Evolutionary conservation across 805 yeast species (phyloP).

Genomic region (Ogataea glucozyma): DNA sequence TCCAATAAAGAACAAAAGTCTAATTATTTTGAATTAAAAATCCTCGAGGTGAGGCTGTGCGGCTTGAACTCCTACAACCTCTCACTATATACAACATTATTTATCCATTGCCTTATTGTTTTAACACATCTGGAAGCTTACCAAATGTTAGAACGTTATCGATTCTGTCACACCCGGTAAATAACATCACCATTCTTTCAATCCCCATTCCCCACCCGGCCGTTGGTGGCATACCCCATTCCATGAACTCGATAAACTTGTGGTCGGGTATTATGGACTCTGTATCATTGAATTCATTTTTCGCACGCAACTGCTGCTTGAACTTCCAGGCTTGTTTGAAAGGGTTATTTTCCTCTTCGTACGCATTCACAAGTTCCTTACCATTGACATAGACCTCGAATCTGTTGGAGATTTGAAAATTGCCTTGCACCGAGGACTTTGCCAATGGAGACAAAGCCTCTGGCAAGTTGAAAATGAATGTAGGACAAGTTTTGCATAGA

Average conservation of each 20-base stretch:
- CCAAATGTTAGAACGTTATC: conserved; percentile 80
- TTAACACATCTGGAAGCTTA: conserved; percentile 63
- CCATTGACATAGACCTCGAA: conserved; percentile 85
- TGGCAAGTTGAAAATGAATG: conserved; percentile 82
- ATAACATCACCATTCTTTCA: conserved; percentile 81
- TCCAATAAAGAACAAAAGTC: too few relatives aligned
- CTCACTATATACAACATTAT: neutral
- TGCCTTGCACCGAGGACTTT: conserved; percentile 52
- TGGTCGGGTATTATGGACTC: conserved; percentile 74
- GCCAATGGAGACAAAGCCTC: conserved; percentile 84
- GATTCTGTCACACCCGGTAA: conserved; percentile 64
- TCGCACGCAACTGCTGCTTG: conserved; percentile 51
- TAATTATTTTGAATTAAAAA: too few relatives aligned
- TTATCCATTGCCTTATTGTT: conserved; percentile 43
- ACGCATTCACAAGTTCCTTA: conserved; percentile 85
- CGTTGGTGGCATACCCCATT: conserved; percentile 95
- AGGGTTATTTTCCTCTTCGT: conserved; percentile 95
- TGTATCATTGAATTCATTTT: conserved; percentile 49
- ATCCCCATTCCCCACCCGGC: conserved; percentile 98
- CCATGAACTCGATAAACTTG: conserved; percentile 72
- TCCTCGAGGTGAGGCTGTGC: too few relatives aligned
- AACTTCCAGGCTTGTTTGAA: conserved; percentile 67
- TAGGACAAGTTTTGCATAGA: conserved; percentile 55
- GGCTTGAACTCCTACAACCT: neutral
- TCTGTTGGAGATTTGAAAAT: conserved; percentile 55